Conservation (phyloP, 139 green algal species). For the Closterium sp. region DNA sequence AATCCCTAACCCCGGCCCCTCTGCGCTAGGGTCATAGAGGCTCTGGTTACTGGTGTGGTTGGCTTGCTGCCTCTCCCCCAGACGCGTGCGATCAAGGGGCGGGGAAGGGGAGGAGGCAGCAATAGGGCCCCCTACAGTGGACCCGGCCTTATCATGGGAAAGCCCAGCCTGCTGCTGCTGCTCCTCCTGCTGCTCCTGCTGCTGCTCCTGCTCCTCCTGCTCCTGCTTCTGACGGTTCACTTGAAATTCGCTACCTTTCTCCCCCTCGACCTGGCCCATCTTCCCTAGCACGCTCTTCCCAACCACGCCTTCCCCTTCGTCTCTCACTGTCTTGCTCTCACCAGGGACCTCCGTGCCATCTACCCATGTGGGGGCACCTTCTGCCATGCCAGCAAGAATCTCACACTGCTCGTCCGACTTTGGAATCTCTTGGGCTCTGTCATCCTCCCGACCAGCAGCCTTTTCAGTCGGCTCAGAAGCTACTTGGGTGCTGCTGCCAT, state of each 20-base stretch:
- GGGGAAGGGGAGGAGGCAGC: neutral
- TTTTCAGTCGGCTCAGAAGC: neutral
- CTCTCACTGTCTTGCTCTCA: neutral
- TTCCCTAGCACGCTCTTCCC: neutral
- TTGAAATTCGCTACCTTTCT: neutral
- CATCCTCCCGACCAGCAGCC: neutral
- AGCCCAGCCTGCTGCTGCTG: neutral
- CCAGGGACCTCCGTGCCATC: neutral
- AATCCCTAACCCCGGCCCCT: too few species aligned
- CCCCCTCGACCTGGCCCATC: neutral
- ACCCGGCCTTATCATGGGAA: neutral
- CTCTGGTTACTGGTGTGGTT: neutral
- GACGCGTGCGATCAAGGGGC: neutral
- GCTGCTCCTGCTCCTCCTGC: neutral
- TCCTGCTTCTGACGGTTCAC: neutral
- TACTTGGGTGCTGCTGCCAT: neutral
- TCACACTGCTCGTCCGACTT: neutral
- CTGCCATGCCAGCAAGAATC: neutral
- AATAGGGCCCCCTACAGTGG: neutral
- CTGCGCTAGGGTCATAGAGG: neutral
- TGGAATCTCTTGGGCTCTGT: neutral
- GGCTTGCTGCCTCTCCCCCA: neutral
- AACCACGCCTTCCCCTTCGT: neutral
- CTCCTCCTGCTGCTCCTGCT: neutral
- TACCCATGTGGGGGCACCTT: neutral